Base-by-base conservation (phyloP, 345 rosid species). In the Geranium brycei region DNA sequence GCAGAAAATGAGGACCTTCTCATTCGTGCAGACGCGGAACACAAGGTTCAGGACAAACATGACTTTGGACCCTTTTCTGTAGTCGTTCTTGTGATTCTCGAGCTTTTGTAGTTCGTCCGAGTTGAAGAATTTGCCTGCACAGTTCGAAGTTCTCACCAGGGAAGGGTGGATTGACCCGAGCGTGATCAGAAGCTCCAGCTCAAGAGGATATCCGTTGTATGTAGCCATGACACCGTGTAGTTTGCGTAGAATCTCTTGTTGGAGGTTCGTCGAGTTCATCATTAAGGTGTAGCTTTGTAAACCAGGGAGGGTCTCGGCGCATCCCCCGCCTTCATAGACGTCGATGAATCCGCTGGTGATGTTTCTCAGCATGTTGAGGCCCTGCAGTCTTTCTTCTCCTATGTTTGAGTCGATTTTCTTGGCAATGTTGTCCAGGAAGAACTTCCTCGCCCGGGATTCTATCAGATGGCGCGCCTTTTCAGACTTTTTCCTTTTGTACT, bases 131-230 rank as follows among this genome's bases (percentile, higher is more conserved):
- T 83, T 90, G 14, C 64, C 64, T 28, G 79, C 90, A 66, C 95
- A 93, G 66, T 71, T 76, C 3, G 97, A 83, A 31, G 85, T 83
- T 74, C 73, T 84, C 57, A 91, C 73, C 75, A 91, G 61, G 79
- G 85, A 85, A 40, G 98, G 98, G 71, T 91, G 98, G 68, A 91
- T 89, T 1, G 98, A 80, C 57, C 92, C 96, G 19, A 91, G 86
- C 2, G 96, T 91, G 58, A 89, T 85, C 70, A 89, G 66, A 71
- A 89, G 91, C 72, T 91, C 96, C 58, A 91, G 62, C 72, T 91
- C 95, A 18, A 91, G 79, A 1, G 96, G 96, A 66, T 85, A 91
- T 28, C 97, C 97, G 51, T 69, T 64, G 69, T 80, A 80, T 1
- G 72, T 74, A 7, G 73, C 62, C 95, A 91, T 89, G 56, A 84